These are phyloP conservation scores for Neurospora sp. DNA, from an alignment of 495 filamentous ascomycete genomes.

Conservation along the genomic window DNA sequence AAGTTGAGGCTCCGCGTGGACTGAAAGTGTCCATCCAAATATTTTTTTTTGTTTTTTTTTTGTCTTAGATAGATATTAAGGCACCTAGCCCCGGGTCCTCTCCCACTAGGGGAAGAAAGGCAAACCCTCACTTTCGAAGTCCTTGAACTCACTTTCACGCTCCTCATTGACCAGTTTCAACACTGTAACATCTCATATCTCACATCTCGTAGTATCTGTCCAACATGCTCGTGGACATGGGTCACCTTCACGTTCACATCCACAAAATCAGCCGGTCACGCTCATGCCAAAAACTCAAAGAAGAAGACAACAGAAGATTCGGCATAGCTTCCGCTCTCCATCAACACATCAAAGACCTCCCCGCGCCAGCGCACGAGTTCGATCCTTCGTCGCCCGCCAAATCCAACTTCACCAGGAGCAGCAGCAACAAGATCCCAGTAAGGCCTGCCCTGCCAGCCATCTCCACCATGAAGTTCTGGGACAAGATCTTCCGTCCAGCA, in stretches of 20 bases:
- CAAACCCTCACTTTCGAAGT: neutral
- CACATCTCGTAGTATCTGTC: neutral
- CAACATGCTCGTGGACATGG: neutral
- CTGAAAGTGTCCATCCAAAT: neutral
- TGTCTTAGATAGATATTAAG: neutral
- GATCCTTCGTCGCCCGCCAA: neutral
- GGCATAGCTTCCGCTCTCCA: neutral
- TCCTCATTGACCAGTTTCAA: neutral
- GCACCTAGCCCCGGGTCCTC: neutral
- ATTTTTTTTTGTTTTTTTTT: neutral
- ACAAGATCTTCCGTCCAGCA: no score
- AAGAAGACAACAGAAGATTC: neutral
- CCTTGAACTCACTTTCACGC: neutral
- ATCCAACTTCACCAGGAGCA: no score
- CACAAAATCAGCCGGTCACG: neutral
- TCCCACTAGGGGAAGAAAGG: neutral
- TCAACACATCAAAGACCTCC: neutral
- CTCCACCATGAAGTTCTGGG: no score
- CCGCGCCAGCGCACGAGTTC: neutral
- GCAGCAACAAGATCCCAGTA: no score
- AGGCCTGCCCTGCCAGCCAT: no score
- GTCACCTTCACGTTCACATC: neutral
- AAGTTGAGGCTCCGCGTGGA: neutral
- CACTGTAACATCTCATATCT: neutral
- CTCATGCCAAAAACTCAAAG: neutral